A percentile compares a stretch with the other conserved stretches of the same genome.
phyloP scores from a whole-genome alignment of 2,329 filamentous ascomycete genomes.

The Aureobasidium pullulans region DNA sequence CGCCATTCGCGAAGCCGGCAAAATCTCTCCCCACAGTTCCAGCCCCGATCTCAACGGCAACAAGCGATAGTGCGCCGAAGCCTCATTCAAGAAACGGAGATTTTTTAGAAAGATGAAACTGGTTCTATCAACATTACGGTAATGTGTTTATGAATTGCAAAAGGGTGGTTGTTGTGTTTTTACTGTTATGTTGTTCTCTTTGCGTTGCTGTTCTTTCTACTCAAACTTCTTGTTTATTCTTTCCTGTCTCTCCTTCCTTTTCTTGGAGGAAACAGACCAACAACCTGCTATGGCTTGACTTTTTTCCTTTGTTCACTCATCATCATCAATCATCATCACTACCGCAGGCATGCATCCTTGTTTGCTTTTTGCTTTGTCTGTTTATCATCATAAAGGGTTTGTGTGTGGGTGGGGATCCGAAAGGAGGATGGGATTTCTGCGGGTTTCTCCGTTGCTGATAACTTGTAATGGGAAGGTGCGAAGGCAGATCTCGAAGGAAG shows the following conservation, averaged over 20 bases:
- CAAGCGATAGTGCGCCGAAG: slow-evolving; percentile 8
- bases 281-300: not conserved
- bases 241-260: not conserved
- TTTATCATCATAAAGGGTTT: not conserved
- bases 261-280: not conserved
- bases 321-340: not conserved
- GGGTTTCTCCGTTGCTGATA: not conserved
- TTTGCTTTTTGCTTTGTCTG: not conserved
- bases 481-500: not conserved
- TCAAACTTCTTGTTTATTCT: slow-evolving; percentile 5
- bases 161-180: not conserved
- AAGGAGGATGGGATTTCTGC: not conserved
- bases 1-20: slow-evolving; percentile 31
- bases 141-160: slow-evolving; percentile 11
- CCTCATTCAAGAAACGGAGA: not conserved
- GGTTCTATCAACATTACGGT: not conserved
- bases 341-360: not conserved
- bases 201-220: not conserved
- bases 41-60: not conserved
- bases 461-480: slow-evolving; percentile 2
- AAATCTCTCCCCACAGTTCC: slow-evolving; percentile 17
- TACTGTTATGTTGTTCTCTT: not conserved
- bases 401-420: slow-evolving; percentile 9
- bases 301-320: not conserved
- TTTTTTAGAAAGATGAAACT: not conserved